Base-by-base conservation (phyloP, 306 rosid species). In the Benincasa hispida region DNA sequence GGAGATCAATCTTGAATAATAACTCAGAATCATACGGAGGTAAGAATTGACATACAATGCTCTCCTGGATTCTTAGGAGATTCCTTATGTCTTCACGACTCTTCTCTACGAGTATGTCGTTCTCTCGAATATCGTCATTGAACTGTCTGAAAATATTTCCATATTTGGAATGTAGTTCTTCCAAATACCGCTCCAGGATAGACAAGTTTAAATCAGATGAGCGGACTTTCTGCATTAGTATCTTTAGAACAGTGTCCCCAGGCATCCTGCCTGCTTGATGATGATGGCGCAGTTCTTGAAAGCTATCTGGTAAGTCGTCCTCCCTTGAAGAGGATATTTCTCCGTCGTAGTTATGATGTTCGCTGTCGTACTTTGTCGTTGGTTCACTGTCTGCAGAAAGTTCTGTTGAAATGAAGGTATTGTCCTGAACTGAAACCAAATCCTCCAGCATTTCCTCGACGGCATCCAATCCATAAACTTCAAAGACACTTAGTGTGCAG, bases 381-480 rank as follows among this genome's bases (percentile, higher is more conserved):
- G 77, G 78, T 83, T 79, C 84, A 82, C 85, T 87, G 42, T 85
- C 91, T 72, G 54, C 84, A 74, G 85, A 76, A 61, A 82, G 85
- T 77, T 83, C 90, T 58, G 77, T 87, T 78, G 88, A 77, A 41
- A 78, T 72, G 54, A 77, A 76, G 12, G 75, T 28, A 73, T 76
- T 81, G 72, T 84, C 91, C 75, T 87, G 90, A 66, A 84, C 85
- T 62, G 88, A 70, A 67, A 94, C 89, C 83, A 94, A 87, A 84
- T 94, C 96, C 85, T 90, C 96, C 80, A 91, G 91, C 97, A 94
- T 94, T 85, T 92, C 82, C 86, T 94, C 98, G 63, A 94, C 95
- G 60, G 96, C 98, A 84, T 94, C 98, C 67, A 90, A 94, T 76
- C 98, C 98, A 79, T 83, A 91, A 77, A 89, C 87, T 83, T 91